Base-by-base conservation (phyloP, 805 yeast species). In the Jamesozyma rosinii region DNA sequence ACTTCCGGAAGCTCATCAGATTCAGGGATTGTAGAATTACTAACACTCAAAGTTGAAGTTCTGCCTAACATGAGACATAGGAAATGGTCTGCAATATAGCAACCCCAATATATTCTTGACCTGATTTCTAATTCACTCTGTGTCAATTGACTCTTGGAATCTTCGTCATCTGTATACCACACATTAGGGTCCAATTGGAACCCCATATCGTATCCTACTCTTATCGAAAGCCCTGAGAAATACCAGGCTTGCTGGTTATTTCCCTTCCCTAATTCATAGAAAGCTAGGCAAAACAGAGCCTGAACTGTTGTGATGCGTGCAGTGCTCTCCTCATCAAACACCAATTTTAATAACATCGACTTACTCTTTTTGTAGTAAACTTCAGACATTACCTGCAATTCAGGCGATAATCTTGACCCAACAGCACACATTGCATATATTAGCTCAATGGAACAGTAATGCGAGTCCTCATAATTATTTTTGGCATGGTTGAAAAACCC, bases 131-230 rank as follows among this genome's bases (percentile, higher is more conserved):
- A 65, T 49, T 77, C 80, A 40, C 77, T 67, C 27, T 70, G 67
- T n/a, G 70, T 64, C 38, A 73, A 56, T 32, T 63, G 61, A 38
- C 54, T 55, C n/a, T 63, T 58, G 17, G 58, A 58, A 29, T 60
- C 65, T 9, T 57, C 62, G 31, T 59, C 65, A 11, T 57, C 62
- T 8, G 65, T 52, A 49, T 70, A 70, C 82, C 82, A 77, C n/a
- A 71, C 75, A 46, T 73, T 65, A 1, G 83, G 83, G 47, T 75
- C 71, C 43, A 77, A 60, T 52, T 79, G 82, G 53, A 78, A 78
- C 1, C 83, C 83, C 51, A 79, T 63, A 54, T 78, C 81, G 49
- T 71, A 75, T 1, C 85, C 85, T 67, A 79, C 78, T 41, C 84
- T 61, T 50, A 78, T 70, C 8, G 81, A 83, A 41, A 71, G 67